Conservation (phyloP, 1,139 yeast species). For the Protomyces macrosporus region DNA sequence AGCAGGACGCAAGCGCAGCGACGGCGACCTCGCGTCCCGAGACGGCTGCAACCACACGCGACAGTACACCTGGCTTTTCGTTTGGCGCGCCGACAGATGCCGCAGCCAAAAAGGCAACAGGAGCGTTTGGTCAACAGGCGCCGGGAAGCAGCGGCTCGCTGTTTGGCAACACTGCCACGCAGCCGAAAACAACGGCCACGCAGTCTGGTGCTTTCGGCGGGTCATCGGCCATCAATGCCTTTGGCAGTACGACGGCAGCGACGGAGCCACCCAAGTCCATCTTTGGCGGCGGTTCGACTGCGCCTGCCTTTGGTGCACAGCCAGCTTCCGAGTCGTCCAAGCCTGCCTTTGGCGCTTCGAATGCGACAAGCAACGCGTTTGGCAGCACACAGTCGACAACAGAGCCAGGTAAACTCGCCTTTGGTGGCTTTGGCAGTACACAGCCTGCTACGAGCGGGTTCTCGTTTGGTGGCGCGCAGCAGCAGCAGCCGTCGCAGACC, state of each 20-base stretch:
- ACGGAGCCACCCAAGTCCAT: too few species aligned
- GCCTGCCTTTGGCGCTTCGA: not conserved
- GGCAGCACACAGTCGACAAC: not conserved
- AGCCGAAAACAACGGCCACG: too few species aligned
- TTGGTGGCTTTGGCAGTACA: not conserved
- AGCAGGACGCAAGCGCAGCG: not conserved
- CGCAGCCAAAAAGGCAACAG: not conserved
- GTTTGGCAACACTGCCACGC: not conserved
- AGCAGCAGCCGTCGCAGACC: not conserved
- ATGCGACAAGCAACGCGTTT: not conserved
- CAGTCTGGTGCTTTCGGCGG: too few species aligned
- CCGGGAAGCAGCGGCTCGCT: not conserved
- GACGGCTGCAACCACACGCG: not conserved
- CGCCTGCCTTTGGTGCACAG: not conserved
- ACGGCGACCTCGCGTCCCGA: not conserved
- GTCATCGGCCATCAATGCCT: too few species aligned
- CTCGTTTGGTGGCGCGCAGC: not conserved
- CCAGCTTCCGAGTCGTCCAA: not conserved
- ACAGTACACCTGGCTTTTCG: not conserved
- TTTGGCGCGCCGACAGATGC: not conserved
- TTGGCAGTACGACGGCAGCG: too few species aligned
- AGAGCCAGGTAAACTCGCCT: not conserved
- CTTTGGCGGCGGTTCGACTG: not conserved
- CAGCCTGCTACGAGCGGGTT: not conserved
- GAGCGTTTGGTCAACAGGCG: not conserved